phyloP scores from a whole-genome alignment of 2,329 filamentous ascomycete species.

The Penicillium sclerotiorum region DNA sequence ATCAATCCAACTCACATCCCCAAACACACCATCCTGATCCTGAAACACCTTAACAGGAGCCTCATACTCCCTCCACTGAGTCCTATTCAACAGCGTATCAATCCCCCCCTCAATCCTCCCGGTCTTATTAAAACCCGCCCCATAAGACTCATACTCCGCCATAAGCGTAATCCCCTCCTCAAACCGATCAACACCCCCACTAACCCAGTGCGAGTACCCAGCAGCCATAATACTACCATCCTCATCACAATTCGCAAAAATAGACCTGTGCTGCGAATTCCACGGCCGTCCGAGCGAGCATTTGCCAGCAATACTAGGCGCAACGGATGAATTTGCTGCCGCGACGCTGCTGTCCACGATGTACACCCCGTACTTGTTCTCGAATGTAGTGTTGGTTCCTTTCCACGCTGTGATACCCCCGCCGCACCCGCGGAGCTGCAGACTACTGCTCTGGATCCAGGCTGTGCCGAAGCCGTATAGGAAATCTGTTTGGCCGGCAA shows the following conservation, averaged over 20 bases:
- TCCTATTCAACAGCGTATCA: slow-evolving; percentile 50
- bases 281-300: slow-evolving; percentile 66
- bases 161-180: slow-evolving; percentile 54
- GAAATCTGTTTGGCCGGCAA: slow-evolving; percentile 70
- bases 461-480: slow-evolving; percentile 69
- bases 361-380: slow-evolving; percentile 69
- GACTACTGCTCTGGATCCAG: slow-evolving; percentile 58
- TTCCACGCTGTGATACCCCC: slow-evolving; percentile 73
- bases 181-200: slow-evolving; percentile 33
- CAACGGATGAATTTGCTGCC: slow-evolving; percentile 56
- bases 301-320: slow-evolving; percentile 44
- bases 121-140: slow-evolving; percentile 58
- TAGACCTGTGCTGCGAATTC: slow-evolving; percentile 60
- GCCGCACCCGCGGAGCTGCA: slow-evolving; percentile 63
- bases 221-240: slow-evolving; percentile 56
- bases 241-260: slow-evolving; percentile 60
- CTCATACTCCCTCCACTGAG: slow-evolving; percentile 44
- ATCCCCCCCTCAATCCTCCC: slow-evolving; percentile 47
- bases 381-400: slow-evolving; percentile 65
- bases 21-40: slow-evolving; percentile 47
- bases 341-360: slow-evolving; percentile 58
- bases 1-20: slow-evolving; percentile 56
- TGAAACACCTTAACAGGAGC: slow-evolving; percentile 52
- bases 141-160: slow-evolving; percentile 58
- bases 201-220: slow-evolving; percentile 60